Evolutionary conservation across 2,329 filamentous ascomycete species (phyloP).

Genomic region (Metarhizium humberi): DNA sequence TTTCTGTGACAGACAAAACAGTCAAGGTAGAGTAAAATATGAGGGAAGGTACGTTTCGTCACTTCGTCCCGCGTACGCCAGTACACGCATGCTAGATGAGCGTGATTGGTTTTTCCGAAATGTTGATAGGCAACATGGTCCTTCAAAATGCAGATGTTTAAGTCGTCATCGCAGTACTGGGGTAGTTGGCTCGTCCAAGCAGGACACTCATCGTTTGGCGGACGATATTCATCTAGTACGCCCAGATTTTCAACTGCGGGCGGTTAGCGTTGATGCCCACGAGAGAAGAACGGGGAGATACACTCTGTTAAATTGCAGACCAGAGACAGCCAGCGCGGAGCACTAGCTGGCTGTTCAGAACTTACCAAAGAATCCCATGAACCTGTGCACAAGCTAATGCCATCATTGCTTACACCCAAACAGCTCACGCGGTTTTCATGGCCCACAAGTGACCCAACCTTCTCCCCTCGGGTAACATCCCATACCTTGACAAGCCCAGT

Average conservation of each 20-base stretch:
- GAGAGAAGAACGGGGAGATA: background rate
- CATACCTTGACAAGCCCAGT: constrained; percentile 58
- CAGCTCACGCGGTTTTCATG: constrained; percentile 99
- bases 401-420: constrained; percentile 96
- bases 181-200: constrained; percentile 18
- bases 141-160: constrained; percentile 20
- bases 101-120: constrained; percentile 19
- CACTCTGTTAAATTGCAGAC: background rate
- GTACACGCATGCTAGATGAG: constrained; percentile 23
- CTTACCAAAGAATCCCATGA: constrained; percentile 98
- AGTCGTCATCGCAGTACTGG: constrained; percentile 15
- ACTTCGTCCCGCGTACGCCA: constrained; percentile 30
- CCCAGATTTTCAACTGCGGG: constrained; percentile 75
- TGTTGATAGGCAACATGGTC: constrained; percentile 19
- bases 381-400: constrained; percentile 97
- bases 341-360: constrained; percentile 12
- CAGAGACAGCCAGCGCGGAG: background rate
- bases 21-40: constrained; percentile 17
- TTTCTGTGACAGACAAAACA: constrained; percentile 4
- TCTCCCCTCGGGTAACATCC: constrained; percentile 94
- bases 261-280: constrained; percentile 7
- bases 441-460: constrained; percentile 91
- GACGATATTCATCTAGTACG: constrained; percentile 46
- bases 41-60: constrained; percentile 26
- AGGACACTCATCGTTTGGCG: constrained; percentile 14